These are phyloP conservation scores for Lasiosphaeriaceae sp. DNA, from an alignment of 495 filamentous ascomycete species.

Conservation along the genomic window DNA sequence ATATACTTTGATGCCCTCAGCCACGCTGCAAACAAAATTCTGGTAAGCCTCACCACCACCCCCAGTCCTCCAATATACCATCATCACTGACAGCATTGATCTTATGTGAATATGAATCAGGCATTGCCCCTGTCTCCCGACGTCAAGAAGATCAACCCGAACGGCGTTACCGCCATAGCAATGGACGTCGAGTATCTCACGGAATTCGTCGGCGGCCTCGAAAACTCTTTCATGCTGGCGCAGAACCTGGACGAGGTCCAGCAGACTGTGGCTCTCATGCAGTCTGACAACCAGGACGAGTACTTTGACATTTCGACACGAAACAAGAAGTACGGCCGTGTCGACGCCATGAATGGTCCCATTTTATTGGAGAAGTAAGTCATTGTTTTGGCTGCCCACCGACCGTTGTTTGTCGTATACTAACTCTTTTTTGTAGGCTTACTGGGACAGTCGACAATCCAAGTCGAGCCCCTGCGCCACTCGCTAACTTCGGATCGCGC, in stretches of 20 bases:
- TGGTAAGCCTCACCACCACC: constrained; percentile 51
- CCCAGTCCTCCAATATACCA: too few relatives aligned
- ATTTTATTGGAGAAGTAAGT: constrained; percentile 81
- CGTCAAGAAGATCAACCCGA: constrained; percentile 80
- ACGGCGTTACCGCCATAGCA: constrained; percentile 74
- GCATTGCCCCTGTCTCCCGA: constrained; percentile 76
- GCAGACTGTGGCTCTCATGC: constrained; percentile 83
- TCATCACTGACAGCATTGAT: background rate
- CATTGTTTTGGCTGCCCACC: background rate
- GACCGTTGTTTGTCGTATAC: background rate
- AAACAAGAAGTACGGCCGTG: constrained; percentile 88
- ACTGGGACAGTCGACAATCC: constrained; percentile 60
- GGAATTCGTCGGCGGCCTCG: constrained; percentile 78
- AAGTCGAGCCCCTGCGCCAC: constrained; percentile 52
- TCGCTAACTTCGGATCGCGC: constrained; percentile 62
- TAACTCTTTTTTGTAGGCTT: constrained; percentile 40
- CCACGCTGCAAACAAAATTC: constrained; percentile 81
- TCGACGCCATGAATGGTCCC: constrained; percentile 85
- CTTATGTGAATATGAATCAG: constrained; percentile 28
- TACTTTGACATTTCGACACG: constrained; percentile 85
- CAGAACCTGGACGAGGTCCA: constrained; percentile 88
- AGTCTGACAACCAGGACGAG: constrained; percentile 83
- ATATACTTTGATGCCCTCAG: constrained; percentile 96
- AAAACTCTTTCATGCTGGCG: constrained; percentile 69
- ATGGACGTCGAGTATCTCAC: constrained; percentile 79